Evolutionary conservation across 352 stramenopile genomes (phyloP).

Genomic region (Saprolegnia parasitica): DNA sequence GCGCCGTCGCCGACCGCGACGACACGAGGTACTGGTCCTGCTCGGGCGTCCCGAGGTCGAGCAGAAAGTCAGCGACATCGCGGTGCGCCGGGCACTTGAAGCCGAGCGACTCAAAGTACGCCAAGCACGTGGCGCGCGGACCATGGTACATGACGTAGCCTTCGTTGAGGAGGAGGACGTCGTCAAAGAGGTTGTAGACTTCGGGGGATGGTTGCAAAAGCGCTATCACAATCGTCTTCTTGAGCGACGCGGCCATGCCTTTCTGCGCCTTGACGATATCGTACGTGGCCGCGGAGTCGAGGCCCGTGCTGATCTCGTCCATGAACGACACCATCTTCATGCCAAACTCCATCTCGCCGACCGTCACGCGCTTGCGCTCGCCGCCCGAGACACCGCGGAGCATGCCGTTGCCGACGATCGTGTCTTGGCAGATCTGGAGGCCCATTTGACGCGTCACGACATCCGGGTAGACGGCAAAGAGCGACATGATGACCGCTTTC

Average conservation of each 20-base stretch:
- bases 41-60: conserved; percentile 41
- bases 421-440: conserved; percentile 47
- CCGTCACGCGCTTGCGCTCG: conserved; percentile 89
- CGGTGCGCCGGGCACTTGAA: conserved; percentile 45
- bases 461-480: conserved; percentile 41
- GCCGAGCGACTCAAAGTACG: conserved; percentile 78
- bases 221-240: conserved; percentile 57
- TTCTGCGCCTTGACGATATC: conserved; percentile 42
- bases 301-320: conserved; percentile 51
- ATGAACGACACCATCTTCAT: conserved; percentile 43
- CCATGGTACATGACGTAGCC: conserved; percentile 85
- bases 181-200: conserved; percentile 89
- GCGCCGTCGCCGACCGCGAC: conserved; percentile 8
- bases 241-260: conserved; percentile 38
- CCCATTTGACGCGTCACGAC: conserved; percentile 51
- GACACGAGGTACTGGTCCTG: conserved; percentile 38
- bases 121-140: conserved; percentile 49
- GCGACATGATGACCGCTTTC: conserved; percentile 35
- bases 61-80: conserved; percentile 46
- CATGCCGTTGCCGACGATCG: conserved; percentile 50
- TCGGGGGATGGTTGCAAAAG: conserved; percentile 88
- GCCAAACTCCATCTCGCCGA: conserved; percentile 80
- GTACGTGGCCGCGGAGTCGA: conserved; percentile 46
- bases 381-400: conserved; percentile 72
- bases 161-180: conserved; percentile 84